A percentile compares a stretch with the other conserved stretches of the same genome.
Evolutionary conservation across 768 basidiomycete species (phyloP).

Genomic region (Lactarius psammicola): DNA sequence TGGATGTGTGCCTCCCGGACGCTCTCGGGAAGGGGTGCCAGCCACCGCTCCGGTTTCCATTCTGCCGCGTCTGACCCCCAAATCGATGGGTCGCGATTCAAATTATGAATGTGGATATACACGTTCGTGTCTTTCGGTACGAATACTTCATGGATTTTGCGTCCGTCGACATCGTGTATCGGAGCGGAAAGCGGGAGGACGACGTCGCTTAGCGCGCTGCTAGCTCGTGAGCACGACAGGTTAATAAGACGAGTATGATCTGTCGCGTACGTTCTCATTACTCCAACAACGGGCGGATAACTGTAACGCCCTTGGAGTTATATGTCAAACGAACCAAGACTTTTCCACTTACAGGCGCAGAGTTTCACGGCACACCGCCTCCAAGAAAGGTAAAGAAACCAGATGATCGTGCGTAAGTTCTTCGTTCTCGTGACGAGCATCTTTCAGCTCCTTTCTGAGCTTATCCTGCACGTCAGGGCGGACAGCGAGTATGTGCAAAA

Average conservation of each 20-base stretch:
- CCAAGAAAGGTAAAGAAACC: conserved; percentile 9
- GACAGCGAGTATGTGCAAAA: neutral
- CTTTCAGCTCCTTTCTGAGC: conserved; percentile 9
- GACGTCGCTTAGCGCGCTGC: neutral
- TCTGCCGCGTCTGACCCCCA: neutral
- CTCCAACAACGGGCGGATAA: neutral
- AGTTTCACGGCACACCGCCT: conserved; percentile 14
- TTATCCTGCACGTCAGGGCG: conserved; percentile 6
- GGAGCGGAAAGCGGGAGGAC: neutral
- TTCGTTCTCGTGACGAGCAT: neutral
- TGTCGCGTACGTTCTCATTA: conserved; percentile 2
- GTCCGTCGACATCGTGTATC: neutral
- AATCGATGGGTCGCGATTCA: neutral
- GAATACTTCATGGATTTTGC: neutral
- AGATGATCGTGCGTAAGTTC: neutral
- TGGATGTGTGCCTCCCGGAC: neutral
- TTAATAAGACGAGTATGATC: neutral
- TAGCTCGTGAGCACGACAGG: neutral
- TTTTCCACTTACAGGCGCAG: neutral
- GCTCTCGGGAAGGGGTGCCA: neutral
- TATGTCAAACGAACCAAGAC: neutral
- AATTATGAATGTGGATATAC: neutral
- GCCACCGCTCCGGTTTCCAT: neutral
- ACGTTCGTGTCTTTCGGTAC: neutral
- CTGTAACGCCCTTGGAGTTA: neutral